Percentiles rank a stretch among this genome's conserved stretches.
Evolutionary conservation across 768 basidiomycete species (phyloP).

Genomic region (Lanmaoa pseudosensibilis): DNA sequence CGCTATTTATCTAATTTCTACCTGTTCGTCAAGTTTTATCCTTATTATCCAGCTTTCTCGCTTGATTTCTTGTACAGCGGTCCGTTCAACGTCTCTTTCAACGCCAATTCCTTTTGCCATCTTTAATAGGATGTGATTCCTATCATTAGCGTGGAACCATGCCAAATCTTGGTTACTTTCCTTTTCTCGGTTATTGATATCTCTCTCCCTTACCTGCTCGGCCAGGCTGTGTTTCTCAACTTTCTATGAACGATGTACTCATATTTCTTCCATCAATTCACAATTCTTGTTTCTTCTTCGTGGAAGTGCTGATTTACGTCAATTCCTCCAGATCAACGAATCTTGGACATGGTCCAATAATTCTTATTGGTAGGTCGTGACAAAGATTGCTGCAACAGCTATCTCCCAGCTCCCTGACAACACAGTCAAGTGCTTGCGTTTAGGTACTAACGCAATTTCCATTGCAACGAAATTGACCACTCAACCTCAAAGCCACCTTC

Average conservation of each 20-base stretch:
- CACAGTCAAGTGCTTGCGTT: not conserved
- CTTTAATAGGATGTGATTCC: constrained; percentile 6
- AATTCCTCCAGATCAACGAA: not conserved
- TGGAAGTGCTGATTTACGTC: not conserved
- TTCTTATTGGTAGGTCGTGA: not conserved
- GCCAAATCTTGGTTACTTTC: constrained; percentile 9
- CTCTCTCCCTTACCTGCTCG: constrained; percentile 19
- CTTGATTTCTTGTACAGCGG: constrained; percentile 19
- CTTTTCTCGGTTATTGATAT: not conserved
- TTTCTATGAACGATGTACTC: constrained; percentile 17
- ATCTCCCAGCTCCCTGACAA: not conserved
- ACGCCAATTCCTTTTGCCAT: not conserved
- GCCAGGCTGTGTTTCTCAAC: constrained; percentile 21
- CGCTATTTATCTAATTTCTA: constrained; percentile 23
- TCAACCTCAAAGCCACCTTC: not conserved
- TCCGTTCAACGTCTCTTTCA: constrained; percentile 8
- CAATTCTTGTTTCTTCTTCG: not conserved
- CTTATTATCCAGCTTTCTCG: constrained; percentile 27
- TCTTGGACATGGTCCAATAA: not conserved
- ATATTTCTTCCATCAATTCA: constrained; percentile 17
- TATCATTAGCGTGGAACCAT: constrained; percentile 2
- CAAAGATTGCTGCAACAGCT: not conserved
- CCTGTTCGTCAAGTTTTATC: constrained; percentile 21
- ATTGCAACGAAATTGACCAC: not conserved
- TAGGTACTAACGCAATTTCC: not conserved